Evolutionary conservation across 805 yeast species (phyloP), one percentile per base, ranked within the genome.

Genomic region (Starmerella cellae): DNA sequence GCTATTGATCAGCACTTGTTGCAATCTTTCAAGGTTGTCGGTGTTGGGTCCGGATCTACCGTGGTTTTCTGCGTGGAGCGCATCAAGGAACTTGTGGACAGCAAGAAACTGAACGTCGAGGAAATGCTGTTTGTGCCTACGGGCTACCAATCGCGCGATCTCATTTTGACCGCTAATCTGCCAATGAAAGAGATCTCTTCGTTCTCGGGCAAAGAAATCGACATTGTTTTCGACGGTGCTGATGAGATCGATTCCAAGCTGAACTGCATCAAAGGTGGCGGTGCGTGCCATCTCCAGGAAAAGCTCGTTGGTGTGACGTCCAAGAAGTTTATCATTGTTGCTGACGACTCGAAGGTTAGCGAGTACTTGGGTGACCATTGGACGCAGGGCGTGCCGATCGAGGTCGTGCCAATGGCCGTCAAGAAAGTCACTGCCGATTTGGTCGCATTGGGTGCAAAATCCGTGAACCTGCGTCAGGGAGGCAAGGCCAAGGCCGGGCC

Each of bases 41-140:
- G 98, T 32, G 76, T 91, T 48, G 99, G 99, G 11, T 83, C 95
- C 20, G 99, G 99, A 1, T 80, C 94, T 19, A 91, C 99, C 0
- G 98, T 91, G 3, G 82, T 91, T n/a, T 91, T 83, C 60, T 94
- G 82, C 46, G 98, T 95, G 20, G 97, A 91, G 61, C 71, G 96
- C 56, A 71, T 91, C 43, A 94, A 94, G 8, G 85, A 81, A 61
- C 63, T 72, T 45, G 52, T 50, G 17, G 51, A 50, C 48, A 64
- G 49, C 38, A 55, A 51, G 31, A 53, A 50, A 37, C 53, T 56
- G 35, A 63, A 65, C 37, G 74, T 79, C 55, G 53, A 58, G 21
- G 59, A 71, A 34, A 76, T 82, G 51, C 72, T 76, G 26, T 91
- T 95, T 63, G 76, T 91, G 36, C 94, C 99, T 39, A 91, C 99